Evolutionary conservation across 139 green algal species (phyloP).

Genomic region (Astrephomene gubernaculifera): DNA sequence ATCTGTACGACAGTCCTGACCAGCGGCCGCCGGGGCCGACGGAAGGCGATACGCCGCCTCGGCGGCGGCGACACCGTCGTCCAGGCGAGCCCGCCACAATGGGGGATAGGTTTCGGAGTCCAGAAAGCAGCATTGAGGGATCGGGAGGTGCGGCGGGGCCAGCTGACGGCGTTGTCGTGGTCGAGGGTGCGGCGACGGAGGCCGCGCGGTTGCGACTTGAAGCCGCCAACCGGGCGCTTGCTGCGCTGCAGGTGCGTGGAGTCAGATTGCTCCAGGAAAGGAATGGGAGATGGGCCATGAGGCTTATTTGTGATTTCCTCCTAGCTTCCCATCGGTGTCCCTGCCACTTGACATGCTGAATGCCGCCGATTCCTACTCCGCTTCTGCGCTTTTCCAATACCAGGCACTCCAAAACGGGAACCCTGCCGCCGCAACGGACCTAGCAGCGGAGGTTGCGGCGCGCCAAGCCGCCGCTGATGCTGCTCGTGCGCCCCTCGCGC

Average conservation of each 20-base stretch:
- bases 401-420: no score
- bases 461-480: background rate
- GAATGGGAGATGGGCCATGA: background rate
- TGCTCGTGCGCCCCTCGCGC: background rate
- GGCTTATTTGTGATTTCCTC: background rate
- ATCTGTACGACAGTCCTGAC: background rate
- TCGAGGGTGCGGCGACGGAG: background rate
- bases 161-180: background rate
- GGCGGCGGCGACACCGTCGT: background rate
- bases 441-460: background rate
- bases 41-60: background rate
- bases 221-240: background rate
- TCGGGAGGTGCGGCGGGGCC: background rate
- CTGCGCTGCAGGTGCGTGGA: constrained; percentile 5
- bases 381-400: no score
- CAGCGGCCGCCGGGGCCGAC: background rate
- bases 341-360: background rate
- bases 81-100: background rate
- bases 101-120: no score
- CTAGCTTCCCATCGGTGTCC: background rate
- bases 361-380: no score
- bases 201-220: background rate
- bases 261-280: background rate
- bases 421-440: background rate
- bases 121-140: no score